Percentiles rank a stretch among this genome's conserved stretches.
Evolutionary conservation across 2,329 filamentous ascomycete species (phyloP).

Genomic region (Sphaerulina vaccinii): DNA sequence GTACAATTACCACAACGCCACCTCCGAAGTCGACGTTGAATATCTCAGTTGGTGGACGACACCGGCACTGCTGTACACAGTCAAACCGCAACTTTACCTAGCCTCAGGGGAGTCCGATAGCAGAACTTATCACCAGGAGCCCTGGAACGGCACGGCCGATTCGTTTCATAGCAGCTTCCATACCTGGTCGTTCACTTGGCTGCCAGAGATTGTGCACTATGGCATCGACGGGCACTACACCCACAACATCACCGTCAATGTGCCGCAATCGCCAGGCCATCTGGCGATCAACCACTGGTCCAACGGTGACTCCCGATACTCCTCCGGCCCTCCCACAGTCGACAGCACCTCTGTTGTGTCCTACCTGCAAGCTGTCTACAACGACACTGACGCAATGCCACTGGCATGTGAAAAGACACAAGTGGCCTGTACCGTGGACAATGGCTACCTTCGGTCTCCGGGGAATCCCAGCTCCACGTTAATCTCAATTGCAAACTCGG

Average conservation of each 20-base stretch:
- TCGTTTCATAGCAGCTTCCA: neutral
- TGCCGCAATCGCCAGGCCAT: constrained; percentile 5
- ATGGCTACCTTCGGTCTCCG: neutral
- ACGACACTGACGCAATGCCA: neutral
- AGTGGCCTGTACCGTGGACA: neutral
- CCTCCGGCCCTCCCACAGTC: neutral
- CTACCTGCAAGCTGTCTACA: constrained; percentile 8
- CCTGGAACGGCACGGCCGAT: neutral
- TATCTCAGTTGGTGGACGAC: neutral
- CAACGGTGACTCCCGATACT: constrained; percentile 3
- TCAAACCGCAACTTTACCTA: constrained; percentile 6
- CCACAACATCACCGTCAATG: constrained; percentile 2
- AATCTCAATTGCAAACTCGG: too few species aligned
- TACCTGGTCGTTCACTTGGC: constrained; percentile 9
- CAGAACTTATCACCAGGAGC: neutral
- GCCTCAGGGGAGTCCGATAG: neutral
- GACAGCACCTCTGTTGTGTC: neutral
- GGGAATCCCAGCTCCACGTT: too few species aligned
- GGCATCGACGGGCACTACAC: constrained; percentile 5
- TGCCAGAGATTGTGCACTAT: constrained; percentile 2
- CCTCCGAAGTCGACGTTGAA: constrained; percentile 10
- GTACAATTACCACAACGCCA: constrained; percentile 8
- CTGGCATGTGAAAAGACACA: neutral
- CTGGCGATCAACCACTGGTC: constrained; percentile 10
- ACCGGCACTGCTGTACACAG: constrained; percentile 2